phyloP scores from a whole-genome alignment of 1,139 yeast genomes.

The Saccharomycopsis crataegensis region DNA sequence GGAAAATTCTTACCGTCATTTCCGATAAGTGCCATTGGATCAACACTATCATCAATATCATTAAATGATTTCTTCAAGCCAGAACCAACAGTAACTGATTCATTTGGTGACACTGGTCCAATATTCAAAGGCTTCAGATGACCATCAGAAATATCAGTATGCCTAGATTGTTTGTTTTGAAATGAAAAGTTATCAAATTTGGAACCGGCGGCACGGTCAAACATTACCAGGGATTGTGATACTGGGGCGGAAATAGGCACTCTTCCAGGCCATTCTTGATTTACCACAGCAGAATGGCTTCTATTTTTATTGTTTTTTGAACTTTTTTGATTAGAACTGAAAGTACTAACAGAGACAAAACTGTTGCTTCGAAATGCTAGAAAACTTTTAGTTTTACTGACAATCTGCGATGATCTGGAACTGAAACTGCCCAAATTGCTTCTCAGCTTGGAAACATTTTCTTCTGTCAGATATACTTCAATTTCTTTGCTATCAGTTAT shows the following conservation, averaged over 20 bases:
- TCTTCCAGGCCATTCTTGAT: too few relatives aligned
- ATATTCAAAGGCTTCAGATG: too few relatives aligned
- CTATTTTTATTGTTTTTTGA: too few relatives aligned
- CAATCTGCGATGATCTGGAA: constrained; percentile 1
- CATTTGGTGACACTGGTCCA: too few relatives aligned
- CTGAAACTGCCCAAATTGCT: constrained; percentile 2
- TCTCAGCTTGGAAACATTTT: background rate
- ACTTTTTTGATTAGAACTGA: too few relatives aligned
- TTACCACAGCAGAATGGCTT: too few relatives aligned
- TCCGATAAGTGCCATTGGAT: background rate
- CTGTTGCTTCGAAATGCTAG: background rate
- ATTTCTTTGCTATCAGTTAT: too few relatives aligned
- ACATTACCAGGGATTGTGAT: background rate
- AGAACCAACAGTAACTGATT: too few relatives aligned
- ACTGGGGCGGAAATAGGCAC: background rate
- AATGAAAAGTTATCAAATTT: background rate
- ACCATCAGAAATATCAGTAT: too few relatives aligned
- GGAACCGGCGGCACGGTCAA: background rate
- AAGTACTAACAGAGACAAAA: background rate
- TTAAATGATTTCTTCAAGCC: background rate
- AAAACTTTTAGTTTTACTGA: constrained; percentile 4
- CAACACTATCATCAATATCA: constrained; percentile 3
- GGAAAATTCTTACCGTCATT: background rate
- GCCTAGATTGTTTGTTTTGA: background rate
- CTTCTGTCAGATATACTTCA: too few relatives aligned